Base-by-base conservation (phyloP, 2,329 filamentous ascomycete species). In the Fonsecaea monophora region DNA sequence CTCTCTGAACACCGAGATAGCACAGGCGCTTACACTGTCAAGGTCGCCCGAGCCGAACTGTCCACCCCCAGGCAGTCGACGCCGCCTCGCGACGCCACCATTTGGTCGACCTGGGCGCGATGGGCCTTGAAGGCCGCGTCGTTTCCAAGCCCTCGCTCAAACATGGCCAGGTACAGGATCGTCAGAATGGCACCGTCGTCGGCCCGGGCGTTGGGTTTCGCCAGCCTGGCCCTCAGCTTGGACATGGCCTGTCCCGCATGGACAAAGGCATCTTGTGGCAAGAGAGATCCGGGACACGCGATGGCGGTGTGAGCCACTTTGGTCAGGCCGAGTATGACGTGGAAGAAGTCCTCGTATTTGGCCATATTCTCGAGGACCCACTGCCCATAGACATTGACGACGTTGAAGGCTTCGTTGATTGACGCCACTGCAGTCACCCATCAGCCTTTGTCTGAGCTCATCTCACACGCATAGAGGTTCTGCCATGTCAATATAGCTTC, bases 361-460 rank as follows among this genome's bases (percentile, higher is more conserved):
- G 56, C 38, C 18, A 59, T 59, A 15, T 48, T 59, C 37, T 48
- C 56, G 40, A 59, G 56, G 1, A 48, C 40, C 56, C 56, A 59
- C 9, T 15, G 21, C 21, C 56, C 38, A 12, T 59, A 48, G 13
- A 59, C 38, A 13, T 48, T 48, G 40, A 34, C 56, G n/a, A 48
- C 56, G 12, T 59, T 59, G 40, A 34, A 59, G 3, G 38, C 56
- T 59, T 59, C 56, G 25, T 50, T 59, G 38, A 59, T 59, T 9
- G 56, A 59, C 5, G 56, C 56, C 18, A 59, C 56, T 59, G 25
- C 32, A 34, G 9, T 7, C 37, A 40, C 12, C 9, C n/a, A 42
- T 48, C 18, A 48, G 56, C 40, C 21, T 21, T 25, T 12, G n/a
- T 21, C 30, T 2, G 10, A 21, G 10, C 12, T 30, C 45, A 12